A percentile compares a stretch with the other conserved stretches of the same genome.
Conservation (phyloP, 1,284 basidiomycete genomes). For the Ganoderma meredithae region DNA sequence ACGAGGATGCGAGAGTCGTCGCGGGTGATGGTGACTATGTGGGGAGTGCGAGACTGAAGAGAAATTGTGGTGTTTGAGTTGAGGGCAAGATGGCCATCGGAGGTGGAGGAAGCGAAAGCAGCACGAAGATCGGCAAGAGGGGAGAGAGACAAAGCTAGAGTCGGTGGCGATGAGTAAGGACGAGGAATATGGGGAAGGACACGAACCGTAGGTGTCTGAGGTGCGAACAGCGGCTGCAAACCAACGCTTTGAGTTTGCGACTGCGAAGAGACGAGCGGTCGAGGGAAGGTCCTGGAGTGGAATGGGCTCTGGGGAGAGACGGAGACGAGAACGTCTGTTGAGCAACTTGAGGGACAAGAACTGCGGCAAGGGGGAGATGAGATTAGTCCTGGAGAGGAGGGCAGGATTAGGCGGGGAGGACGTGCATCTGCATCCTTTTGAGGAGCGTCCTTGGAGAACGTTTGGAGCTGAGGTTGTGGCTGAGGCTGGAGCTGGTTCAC, state of each 20-base stretch:
- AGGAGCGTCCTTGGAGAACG: constrained; percentile 43
- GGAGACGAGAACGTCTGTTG: constrained; percentile 67
- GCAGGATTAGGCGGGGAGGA: constrained; percentile 5
- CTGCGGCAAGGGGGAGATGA: constrained; percentile 37
- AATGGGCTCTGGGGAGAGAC: constrained; percentile 59
- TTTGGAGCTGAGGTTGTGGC: constrained; percentile 41
- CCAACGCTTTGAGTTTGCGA: constrained; percentile 66
- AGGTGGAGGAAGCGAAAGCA: constrained; percentile 49
- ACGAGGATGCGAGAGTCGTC: constrained; percentile 67
- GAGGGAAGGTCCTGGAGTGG: constrained; percentile 50
- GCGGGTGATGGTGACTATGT: constrained; percentile 59
- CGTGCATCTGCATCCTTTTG: constrained; percentile 56
- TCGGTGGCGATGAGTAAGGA: constrained; percentile 14
- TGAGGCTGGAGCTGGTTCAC: constrained; percentile 48
- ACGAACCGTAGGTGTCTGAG: constrained; percentile 47
- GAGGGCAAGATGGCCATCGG: constrained; percentile 49
- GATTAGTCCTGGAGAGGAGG: background rate
- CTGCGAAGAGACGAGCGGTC: constrained; percentile 57
- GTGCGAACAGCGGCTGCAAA: constrained; percentile 64
- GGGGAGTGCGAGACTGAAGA: constrained; percentile 52
- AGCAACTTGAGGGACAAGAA: constrained; percentile 56
- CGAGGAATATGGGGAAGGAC: background rate
- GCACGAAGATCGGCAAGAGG: constrained; percentile 62
- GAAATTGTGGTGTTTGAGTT: constrained; percentile 56
- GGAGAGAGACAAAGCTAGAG: constrained; percentile 62